Percentiles rank a stretch among this genome's conserved stretches.
These are phyloP conservation scores for Torulaspora gathmanii DNA, from an alignment of 805 yeast species.

Conservation along the genomic window DNA sequence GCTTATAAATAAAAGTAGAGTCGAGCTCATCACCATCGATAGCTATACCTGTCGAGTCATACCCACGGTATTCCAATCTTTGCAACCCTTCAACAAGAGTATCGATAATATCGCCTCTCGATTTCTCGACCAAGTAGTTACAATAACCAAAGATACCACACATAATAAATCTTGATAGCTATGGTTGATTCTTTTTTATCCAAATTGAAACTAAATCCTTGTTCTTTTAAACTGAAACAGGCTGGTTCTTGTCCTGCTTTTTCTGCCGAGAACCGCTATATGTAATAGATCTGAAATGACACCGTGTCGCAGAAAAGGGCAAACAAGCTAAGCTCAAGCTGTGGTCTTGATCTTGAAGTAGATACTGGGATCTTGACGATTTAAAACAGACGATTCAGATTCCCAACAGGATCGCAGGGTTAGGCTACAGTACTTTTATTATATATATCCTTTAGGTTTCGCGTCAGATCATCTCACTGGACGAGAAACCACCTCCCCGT, in stretches of 20 bases:
- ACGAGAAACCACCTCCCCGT: constrained; percentile 1
- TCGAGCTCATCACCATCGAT: constrained; percentile 80
- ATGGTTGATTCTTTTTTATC: background rate
- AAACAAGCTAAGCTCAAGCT: no score
- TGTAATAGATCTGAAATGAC: background rate
- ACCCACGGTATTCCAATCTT: constrained; percentile 95
- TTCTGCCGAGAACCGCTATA: no score
- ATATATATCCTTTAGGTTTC: background rate
- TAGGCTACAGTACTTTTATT: background rate
- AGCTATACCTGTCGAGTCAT: constrained; percentile 96
- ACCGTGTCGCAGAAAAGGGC: background rate
- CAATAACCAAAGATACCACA: constrained; percentile 98
- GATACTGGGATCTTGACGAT: background rate
- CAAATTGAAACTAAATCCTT: no score
- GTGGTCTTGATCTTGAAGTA: background rate
- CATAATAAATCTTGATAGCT: constrained; percentile 26
- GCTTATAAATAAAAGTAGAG: constrained; percentile 69
- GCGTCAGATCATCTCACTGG: constrained; percentile 1
- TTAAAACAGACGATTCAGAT: background rate
- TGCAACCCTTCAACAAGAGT: constrained; percentile 81
- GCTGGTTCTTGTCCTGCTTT: no score
- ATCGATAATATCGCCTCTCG: constrained; percentile 88
- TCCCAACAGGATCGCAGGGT: background rate
- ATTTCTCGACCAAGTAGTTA: constrained; percentile 85
- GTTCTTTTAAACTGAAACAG: no score